Evolutionary conservation across 305 asterid species (phyloP), one percentile per base, ranked within the genome.

Genomic region (Stenogyne calaminthoides): DNA sequence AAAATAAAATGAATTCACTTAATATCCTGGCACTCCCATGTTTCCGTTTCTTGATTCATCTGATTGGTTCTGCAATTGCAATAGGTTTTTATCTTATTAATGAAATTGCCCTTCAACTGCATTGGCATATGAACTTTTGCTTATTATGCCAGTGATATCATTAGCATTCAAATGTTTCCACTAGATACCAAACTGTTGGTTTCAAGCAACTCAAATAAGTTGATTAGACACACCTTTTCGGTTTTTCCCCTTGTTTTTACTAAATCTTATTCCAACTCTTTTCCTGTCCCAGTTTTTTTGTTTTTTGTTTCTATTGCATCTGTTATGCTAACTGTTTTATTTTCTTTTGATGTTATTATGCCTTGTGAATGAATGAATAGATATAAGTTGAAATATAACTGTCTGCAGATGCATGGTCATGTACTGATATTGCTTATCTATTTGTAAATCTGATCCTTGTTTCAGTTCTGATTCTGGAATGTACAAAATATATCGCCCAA

Each of bases 401-500:
- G 63, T 18, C 11, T 52, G 70, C 75, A 20, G 44, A 68, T 64
- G 72, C 61, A 60, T 22, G 72, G 52, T 66, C 64, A 69, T 57
- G 27, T 59, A 29, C 54, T 75, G 66, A 56, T 64, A 59, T 55
- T 71, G 54, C 55, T 62, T 29, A 69, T 63, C 12, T 74, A 25
- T 52, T 64, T 73, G 54, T 75, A 58, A 39, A 32, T 72, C 11
- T 73, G 72, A 57, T 77, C 54, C 75, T 76, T 75, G 63, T 64
- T 86, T 79, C 90, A 95, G 99, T 71, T 82, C 87, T 81, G 85
- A 84, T 75, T 84, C 95, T 69, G 91, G 92, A 77, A 69, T 81
- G 84, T 90, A 79, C 87, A 90, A 90, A 86, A 83, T 95, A 77
- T 88, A 58, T 77, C 96, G 99, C 58, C 99, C 99, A 69, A 85